A percentile compares a stretch with the other conserved stretches of the same genome.
phyloP scores from a whole-genome alignment of 2,329 filamentous ascomycete genomes.

The Colletotrichum trifolii region DNA sequence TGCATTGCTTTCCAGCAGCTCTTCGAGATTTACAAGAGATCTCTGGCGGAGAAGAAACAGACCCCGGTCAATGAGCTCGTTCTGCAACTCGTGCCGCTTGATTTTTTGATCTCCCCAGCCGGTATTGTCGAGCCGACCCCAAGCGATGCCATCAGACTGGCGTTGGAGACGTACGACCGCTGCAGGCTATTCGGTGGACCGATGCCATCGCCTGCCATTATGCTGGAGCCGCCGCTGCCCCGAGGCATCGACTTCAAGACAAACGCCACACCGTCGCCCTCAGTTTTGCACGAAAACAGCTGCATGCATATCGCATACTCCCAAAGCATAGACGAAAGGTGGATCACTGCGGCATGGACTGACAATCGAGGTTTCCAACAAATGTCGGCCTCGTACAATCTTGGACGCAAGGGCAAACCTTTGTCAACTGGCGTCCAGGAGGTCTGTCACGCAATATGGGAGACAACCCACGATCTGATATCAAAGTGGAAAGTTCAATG shows the following conservation, averaged over 20 bases:
- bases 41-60: slow-evolving; percentile 57
- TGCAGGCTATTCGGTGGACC: slow-evolving; percentile 69
- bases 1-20: slow-evolving; percentile 80
- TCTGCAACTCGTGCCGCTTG: slow-evolving; percentile 78
- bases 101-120: slow-evolving; percentile 72
- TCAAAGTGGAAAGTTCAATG: slow-evolving; percentile 77
- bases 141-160: slow-evolving; percentile 69
- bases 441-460: slow-evolving; percentile 81
- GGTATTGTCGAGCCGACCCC: slow-evolving; percentile 72
- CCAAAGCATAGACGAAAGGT: slow-evolving; percentile 78
- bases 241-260: slow-evolving; percentile 82
- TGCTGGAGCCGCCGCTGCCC: slow-evolving; percentile 77
- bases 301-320: slow-evolving; percentile 85
- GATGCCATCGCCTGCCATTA: slow-evolving; percentile 75
- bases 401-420: slow-evolving; percentile 68
- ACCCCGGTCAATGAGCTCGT: slow-evolving; percentile 72
- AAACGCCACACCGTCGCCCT: slow-evolving; percentile 73
- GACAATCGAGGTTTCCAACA: slow-evolving; percentile 81
- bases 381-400: slow-evolving; percentile 77
- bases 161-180: slow-evolving; percentile 82
- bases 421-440: slow-evolving; percentile 67
- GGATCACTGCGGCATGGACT: slow-evolving; percentile 85
- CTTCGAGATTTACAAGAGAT: slow-evolving; percentile 70
- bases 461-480: slow-evolving; percentile 79
- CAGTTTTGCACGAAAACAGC: slow-evolving; percentile 81